A percentile compares a stretch with the other conserved stretches of the same genome.
Conservation (phyloP, 2,329 filamentous ascomycete species). For the Teratosphaeria pseudoeucalypti region DNA sequence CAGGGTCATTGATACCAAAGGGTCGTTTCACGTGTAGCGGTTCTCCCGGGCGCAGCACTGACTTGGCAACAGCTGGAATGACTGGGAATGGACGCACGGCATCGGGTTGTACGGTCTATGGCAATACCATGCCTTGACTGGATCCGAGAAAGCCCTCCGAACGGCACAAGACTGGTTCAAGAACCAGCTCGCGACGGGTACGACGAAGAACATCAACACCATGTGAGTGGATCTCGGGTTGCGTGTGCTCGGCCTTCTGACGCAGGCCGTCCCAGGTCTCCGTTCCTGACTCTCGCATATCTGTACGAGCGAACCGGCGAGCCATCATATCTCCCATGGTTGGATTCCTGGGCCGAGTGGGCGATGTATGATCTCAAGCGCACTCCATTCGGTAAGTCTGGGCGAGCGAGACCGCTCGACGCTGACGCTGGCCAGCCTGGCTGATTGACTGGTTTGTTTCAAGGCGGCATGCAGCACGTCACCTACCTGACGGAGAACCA, state of each 20-base stretch:
- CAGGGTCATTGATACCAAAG: slow-evolving; percentile 71
- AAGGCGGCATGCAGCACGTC: slow-evolving; percentile 62
- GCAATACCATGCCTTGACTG: slow-evolving; percentile 69
- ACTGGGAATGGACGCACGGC: slow-evolving; percentile 58
- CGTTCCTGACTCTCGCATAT: slow-evolving; percentile 63
- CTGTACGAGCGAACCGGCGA: slow-evolving; percentile 68
- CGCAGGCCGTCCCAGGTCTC: slow-evolving; percentile 70
- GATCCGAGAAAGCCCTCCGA: slow-evolving; percentile 47
- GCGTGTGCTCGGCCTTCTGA: slow-evolving; percentile 67
- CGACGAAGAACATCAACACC: slow-evolving; percentile 78
- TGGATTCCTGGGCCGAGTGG: slow-evolving; percentile 76
- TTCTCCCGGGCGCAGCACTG: neutral
- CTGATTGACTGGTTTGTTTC: neutral
- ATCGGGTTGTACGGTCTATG: slow-evolving; percentile 72
- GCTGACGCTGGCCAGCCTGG: neutral
- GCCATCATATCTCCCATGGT: slow-evolving; percentile 60
- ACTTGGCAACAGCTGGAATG: slow-evolving; percentile 52
- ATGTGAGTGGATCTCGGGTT: slow-evolving; percentile 62
- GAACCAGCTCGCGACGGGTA: slow-evolving; percentile 57
- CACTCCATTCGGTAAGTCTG: slow-evolving; percentile 43
- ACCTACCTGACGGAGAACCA: slow-evolving; percentile 63
- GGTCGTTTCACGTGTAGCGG: neutral
- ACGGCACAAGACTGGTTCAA: slow-evolving; percentile 67
- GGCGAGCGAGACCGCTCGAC: neutral
- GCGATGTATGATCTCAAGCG: slow-evolving; percentile 65